These are phyloP conservation scores for Talaromyces pinophilus DNA, from an alignment of 2,329 filamentous ascomycete genomes.

Conservation along the genomic window DNA sequence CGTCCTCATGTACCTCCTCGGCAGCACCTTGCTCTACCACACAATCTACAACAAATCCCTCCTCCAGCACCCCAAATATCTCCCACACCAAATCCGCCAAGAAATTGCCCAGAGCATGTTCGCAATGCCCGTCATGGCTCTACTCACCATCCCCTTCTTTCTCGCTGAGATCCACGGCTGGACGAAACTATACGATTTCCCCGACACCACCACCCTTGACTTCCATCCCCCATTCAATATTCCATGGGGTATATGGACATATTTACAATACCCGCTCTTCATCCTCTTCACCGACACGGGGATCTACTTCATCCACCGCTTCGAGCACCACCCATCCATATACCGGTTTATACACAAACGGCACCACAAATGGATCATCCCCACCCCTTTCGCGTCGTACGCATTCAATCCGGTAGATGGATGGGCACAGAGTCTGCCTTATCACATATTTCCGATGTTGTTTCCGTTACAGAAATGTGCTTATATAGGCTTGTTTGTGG, in stretches of 20 bases:
- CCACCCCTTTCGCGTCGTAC: constrained; percentile 77
- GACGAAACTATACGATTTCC: constrained; percentile 74
- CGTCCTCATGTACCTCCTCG: not conserved
- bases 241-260: constrained; percentile 67
- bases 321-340: constrained; percentile 69
- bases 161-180: constrained; percentile 72
- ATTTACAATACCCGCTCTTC: constrained; percentile 75
- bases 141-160: constrained; percentile 74
- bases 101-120: constrained; percentile 73
- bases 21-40: constrained; percentile 63
- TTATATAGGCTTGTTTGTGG: constrained; percentile 74
- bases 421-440: constrained; percentile 77
- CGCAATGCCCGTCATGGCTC: constrained; percentile 72
- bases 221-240: not conserved
- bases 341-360: constrained; percentile 86
- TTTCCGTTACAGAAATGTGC: constrained; percentile 82
- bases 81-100: constrained; percentile 77
- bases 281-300: constrained; percentile 74
- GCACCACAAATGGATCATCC: constrained; percentile 95
- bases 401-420: constrained; percentile 86
- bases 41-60: constrained; percentile 82
- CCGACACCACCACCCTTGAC: constrained; percentile 57
- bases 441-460: constrained; percentile 80
- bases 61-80: constrained; percentile 77
- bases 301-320: constrained; percentile 81